Evolutionary conservation across 495 filamentous ascomycete species (phyloP).

Genomic region (Lasiosphaeris hirsuta): DNA sequence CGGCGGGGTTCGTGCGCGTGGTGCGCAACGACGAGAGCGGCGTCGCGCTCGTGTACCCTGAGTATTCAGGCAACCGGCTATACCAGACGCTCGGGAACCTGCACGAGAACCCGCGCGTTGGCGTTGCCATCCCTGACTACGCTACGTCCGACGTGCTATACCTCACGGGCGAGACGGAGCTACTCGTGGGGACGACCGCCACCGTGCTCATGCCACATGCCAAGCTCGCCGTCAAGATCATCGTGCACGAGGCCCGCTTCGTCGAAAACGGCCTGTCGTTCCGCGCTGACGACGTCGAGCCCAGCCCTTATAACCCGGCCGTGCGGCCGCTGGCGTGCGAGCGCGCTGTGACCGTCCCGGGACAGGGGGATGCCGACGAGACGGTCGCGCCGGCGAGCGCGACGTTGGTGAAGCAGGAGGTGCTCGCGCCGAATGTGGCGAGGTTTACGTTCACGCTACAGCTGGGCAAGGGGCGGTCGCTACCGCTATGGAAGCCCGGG

Average conservation of each 20-base stretch:
- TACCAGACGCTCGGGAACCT: slow-evolving; percentile 82
- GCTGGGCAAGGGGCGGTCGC: background rate
- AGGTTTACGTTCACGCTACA: slow-evolving; percentile 61
- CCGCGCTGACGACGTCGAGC: slow-evolving; percentile 53
- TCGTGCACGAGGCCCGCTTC: slow-evolving; percentile 55
- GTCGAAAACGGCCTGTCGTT: slow-evolving; percentile 64
- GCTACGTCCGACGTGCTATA: slow-evolving; percentile 67
- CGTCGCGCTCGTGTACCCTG: slow-evolving; percentile 63
- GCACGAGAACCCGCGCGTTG: slow-evolving; percentile 55
- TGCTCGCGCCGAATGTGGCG: slow-evolving; percentile 61
- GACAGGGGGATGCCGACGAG: background rate
- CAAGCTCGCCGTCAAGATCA: slow-evolving; percentile 68
- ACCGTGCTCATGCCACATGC: slow-evolving; percentile 58
- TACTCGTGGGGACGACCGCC: slow-evolving; percentile 60
- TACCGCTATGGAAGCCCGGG: slow-evolving; percentile 55
- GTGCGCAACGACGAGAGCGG: slow-evolving; percentile 48
- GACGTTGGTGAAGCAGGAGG: slow-evolving; percentile 49
- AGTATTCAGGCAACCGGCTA: slow-evolving; percentile 76
- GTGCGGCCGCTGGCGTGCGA: slow-evolving; percentile 33
- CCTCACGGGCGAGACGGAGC: slow-evolving; percentile 60
- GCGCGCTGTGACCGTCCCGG: background rate
- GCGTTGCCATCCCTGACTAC: slow-evolving; percentile 68
- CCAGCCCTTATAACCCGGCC: slow-evolving; percentile 64
- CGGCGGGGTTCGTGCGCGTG: slow-evolving; percentile 69
- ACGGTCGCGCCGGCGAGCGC: slow-evolving; percentile 36